A percentile compares a stretch with the other conserved stretches of the same genome.
phyloP scores from a whole-genome alignment of 495 filamentous ascomycete species.

The Penicillium cosmopolitanum region DNA sequence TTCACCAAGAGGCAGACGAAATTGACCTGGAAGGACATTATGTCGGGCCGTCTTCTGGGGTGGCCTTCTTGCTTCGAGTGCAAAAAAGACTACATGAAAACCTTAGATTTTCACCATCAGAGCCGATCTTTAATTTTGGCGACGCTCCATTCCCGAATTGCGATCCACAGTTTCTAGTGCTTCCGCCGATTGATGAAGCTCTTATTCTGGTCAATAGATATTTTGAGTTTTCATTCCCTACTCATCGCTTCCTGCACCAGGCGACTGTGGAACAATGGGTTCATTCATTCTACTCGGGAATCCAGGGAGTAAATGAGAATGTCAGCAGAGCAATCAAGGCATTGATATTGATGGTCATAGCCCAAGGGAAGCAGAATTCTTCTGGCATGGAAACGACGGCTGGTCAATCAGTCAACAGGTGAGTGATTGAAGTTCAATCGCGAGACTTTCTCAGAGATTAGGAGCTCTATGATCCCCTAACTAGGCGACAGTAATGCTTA shows the following conservation, averaged over 20 bases:
- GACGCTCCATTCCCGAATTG: slow-evolving; percentile 33
- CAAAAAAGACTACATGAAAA: slow-evolving; percentile 35
- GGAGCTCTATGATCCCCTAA: neutral
- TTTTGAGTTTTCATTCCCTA: slow-evolving; percentile 42
- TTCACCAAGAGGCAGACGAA: slow-evolving; percentile 34
- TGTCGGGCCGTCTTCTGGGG: slow-evolving; percentile 37
- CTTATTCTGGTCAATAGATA: slow-evolving; percentile 30
- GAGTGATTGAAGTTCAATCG: neutral
- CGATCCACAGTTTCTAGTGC: slow-evolving; percentile 26
- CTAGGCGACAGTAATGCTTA: slow-evolving; percentile 19
- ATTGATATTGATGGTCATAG: slow-evolving; percentile 29
- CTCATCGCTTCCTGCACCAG: slow-evolving; percentile 38
- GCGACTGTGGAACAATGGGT: slow-evolving; percentile 22
- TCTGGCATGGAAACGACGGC: slow-evolving; percentile 5
- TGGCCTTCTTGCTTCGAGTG: slow-evolving; percentile 38
- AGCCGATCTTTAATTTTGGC: slow-evolving; percentile 35
- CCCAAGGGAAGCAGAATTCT: slow-evolving; percentile 26
- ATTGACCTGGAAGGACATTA: slow-evolving; percentile 42
- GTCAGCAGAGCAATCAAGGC: slow-evolving; percentile 21
- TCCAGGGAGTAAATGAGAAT: slow-evolving; percentile 13
- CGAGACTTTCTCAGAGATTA: too few species aligned
- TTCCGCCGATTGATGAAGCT: slow-evolving; percentile 30
- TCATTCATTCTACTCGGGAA: slow-evolving; percentile 22
- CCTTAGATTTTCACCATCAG: slow-evolving; percentile 23
- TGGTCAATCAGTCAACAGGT: slow-evolving; percentile 19